A percentile compares a stretch with the other conserved stretches of the same genome.
phyloP scores from a whole-genome alignment of 768 basidiomycete species.

The Suillus subalutaceus region DNA sequence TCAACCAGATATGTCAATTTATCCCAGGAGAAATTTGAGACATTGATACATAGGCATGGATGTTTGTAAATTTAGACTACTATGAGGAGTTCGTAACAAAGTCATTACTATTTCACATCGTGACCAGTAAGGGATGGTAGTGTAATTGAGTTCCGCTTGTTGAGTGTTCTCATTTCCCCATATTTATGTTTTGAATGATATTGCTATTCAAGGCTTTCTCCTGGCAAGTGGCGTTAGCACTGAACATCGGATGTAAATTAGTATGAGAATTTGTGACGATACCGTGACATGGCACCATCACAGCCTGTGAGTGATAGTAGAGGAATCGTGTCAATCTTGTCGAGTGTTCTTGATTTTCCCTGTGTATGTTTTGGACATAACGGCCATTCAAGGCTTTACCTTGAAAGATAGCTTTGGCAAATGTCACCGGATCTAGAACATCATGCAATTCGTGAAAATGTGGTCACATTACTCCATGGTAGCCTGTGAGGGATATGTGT shows the following conservation, averaged over 20 bases:
- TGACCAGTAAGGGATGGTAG: background rate
- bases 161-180: background rate
- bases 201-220: background rate
- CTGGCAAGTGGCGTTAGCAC: background rate
- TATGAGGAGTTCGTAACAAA: background rate
- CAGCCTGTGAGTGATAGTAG: background rate
- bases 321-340: background rate
- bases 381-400: too few species aligned
- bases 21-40: background rate
- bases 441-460: too few species aligned
- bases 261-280: background rate
- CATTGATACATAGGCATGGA: background rate
- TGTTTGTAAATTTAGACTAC: background rate
- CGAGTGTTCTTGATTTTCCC: too few species aligned
- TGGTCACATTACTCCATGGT: too few species aligned
- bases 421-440: too few species aligned
- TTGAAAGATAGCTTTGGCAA: too few species aligned
- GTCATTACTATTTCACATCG: background rate
- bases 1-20: background rate
- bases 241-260: background rate
- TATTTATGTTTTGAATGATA: background rate
- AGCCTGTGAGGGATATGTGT: too few species aligned
- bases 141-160: background rate
- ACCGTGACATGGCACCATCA: background rate
- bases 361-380: too few species aligned